Evolutionary conservation across 1,284 basidiomycete genomes (phyloP).

Genomic region (Apiotrichum mycotoxinovorans): DNA sequence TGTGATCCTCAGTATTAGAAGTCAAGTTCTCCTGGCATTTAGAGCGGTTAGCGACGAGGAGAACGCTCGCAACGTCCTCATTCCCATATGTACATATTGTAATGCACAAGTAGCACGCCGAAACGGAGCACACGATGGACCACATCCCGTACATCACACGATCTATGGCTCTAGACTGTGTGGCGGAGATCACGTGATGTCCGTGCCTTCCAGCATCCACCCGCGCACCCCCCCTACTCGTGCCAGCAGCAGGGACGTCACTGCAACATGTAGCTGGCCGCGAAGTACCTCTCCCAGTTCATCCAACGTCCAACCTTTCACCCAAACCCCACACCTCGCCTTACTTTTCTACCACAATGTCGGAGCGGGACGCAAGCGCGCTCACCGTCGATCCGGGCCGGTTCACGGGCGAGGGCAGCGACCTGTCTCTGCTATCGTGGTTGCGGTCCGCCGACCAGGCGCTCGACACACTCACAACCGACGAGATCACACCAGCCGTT

Average conservation of each 20-base stretch:
- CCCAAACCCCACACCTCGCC: neutral
- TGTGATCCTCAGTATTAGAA: too few relatives aligned
- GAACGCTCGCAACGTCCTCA: too few relatives aligned
- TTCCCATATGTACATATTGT: too few relatives aligned
- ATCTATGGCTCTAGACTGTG: too few relatives aligned
- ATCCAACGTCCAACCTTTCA: too few relatives aligned
- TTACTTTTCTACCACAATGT: slow-evolving; percentile 3
- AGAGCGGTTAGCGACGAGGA: too few relatives aligned
- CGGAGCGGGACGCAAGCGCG: slow-evolving; percentile 15
- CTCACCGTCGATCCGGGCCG: slow-evolving; percentile 26
- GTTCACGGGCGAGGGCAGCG: slow-evolving; percentile 44
- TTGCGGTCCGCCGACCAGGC: slow-evolving; percentile 43
- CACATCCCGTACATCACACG: too few relatives aligned
- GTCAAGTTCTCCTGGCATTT: too few relatives aligned
- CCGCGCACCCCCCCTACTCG: too few relatives aligned
- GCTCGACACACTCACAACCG: slow-evolving; percentile 32
- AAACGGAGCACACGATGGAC: too few relatives aligned
- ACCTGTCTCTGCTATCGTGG: slow-evolving; percentile 43
- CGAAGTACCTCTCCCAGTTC: too few relatives aligned
- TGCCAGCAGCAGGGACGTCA: neutral
- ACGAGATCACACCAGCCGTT: slow-evolving; percentile 26
- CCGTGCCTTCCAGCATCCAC: neutral
- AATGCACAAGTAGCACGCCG: too few relatives aligned
- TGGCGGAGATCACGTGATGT: neutral
- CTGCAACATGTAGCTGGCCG: neutral